Evolutionary conservation across 2,329 filamentous ascomycete species (phyloP).

Genomic region (Metarhizium guizhouense): DNA sequence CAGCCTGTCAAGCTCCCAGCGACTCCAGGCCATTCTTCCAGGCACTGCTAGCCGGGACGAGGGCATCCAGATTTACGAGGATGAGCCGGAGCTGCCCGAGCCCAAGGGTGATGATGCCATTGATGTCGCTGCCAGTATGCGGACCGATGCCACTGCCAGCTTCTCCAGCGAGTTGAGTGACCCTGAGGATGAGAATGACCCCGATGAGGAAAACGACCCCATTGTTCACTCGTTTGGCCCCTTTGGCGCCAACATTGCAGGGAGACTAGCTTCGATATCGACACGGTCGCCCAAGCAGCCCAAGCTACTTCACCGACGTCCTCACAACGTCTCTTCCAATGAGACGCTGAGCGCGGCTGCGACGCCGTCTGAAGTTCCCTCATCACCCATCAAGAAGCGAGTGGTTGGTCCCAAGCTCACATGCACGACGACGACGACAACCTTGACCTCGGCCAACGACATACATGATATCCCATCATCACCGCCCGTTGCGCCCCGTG

Average conservation of each 20-base stretch:
- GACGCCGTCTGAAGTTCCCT: conserved; percentile 11
- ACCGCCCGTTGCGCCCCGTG: conserved; percentile 10
- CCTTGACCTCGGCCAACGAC: background rate
- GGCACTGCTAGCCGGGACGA: conserved; percentile 23
- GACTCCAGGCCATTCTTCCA: conserved; percentile 36
- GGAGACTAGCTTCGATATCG: conserved; percentile 69
- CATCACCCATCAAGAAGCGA: conserved; percentile 15
- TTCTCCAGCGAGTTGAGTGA: conserved; percentile 48
- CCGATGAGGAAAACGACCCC: conserved; percentile 90
- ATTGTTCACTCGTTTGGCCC: conserved; percentile 88
- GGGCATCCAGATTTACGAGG: conserved; percentile 66
- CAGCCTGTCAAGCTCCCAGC: conserved; percentile 31
- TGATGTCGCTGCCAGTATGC: conserved; percentile 19
- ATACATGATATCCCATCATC: conserved; percentile 14
- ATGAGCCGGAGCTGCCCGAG: conserved; percentile 39
- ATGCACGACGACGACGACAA: conserved; percentile 4
- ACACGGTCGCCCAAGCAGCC: conserved; percentile 52
- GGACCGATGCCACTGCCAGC: conserved; percentile 40
- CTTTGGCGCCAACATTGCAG: conserved; percentile 78
- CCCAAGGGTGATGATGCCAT: conserved; percentile 12
- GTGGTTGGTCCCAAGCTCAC: background rate
- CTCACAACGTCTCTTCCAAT: conserved; percentile 11
- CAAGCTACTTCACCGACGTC: conserved; percentile 15
- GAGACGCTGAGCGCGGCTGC: conserved; percentile 14
- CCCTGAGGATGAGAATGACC: conserved; percentile 58